Evolutionary conservation across 2,329 filamentous ascomycete species (phyloP).

Genomic region (Drechslerella dactyloides): DNA sequence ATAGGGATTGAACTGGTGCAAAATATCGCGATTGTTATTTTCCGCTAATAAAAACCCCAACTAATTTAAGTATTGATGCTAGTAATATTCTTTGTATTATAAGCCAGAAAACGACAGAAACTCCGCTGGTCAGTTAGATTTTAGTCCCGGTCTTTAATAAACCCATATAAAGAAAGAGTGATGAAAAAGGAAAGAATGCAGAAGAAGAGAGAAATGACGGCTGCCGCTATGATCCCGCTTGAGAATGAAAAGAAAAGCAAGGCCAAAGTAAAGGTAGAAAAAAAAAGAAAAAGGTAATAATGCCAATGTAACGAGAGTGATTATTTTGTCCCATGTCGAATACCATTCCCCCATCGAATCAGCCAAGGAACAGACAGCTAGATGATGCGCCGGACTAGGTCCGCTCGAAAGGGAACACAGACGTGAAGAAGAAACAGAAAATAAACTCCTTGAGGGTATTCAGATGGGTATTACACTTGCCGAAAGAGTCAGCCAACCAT

Average conservation of each 20-base stretch:
- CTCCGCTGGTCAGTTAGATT: constrained; percentile 49
- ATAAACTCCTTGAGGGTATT: constrained; percentile 50
- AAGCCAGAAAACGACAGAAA: constrained; percentile 27
- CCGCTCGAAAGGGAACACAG: constrained; percentile 20
- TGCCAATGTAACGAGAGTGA: constrained; percentile 42
- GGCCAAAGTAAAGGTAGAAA: too few relatives aligned
- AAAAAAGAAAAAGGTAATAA: constrained; percentile 13
- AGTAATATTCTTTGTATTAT: constrained; percentile 29
- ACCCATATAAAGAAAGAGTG: constrained; percentile 25
- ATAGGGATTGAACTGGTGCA: too few relatives aligned
- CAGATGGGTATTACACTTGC: constrained; percentile 50
- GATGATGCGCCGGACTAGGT: not conserved
- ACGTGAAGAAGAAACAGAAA: constrained; percentile 11
- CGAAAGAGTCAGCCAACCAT: constrained; percentile 24
- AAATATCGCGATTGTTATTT: too few relatives aligned
- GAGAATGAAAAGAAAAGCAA: constrained; percentile 1
- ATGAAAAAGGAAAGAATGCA: constrained; percentile 24
- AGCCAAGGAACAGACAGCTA: constrained; percentile 5
- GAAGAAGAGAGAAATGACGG: constrained; percentile 8
- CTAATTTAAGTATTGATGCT: too few relatives aligned
- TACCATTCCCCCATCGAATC: not conserved
- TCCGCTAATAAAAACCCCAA: too few relatives aligned
- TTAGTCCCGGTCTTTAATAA: constrained; percentile 44
- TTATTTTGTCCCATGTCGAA: constrained; percentile 36
- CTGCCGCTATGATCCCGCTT: constrained; percentile 50